Evolutionary conservation across 768 basidiomycete species (phyloP), one percentile per base, ranked within the genome.

Genomic region (Xerocomus brunneocitrinus): DNA sequence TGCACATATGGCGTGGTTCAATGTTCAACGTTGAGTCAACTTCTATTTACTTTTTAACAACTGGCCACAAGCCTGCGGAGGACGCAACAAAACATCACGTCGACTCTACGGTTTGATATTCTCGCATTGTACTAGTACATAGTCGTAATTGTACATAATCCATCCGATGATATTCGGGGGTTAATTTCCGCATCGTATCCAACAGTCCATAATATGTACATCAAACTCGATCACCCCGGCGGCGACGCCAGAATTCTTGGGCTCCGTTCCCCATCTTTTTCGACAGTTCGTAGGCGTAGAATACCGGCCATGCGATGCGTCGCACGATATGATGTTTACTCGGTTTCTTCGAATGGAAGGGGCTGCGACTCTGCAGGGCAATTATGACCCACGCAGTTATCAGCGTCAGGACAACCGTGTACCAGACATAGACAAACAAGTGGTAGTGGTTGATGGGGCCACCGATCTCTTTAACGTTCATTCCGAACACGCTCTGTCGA

Each of bases 321-420:
- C 22, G 48, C 36, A 59, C 4, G 16, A 60, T 5, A 13, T 48
- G 0, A 9, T 8, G 13, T 35, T n/a, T 9, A 19, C n/a, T 5
- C 8, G n/a, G 38, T 19, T 51, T 50, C 1, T 38, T 35, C 0
- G 50, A 27, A 43, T 69, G 67, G 41, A 69, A 60, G n/a, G 51
- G 22, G 24, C 65, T 69, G 14, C 61, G 36, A 8, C 45, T 35
- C 3, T 82, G 82, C 58, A 81, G 73, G 5, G 82, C 77, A 24
- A 83, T 69, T 36, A 85, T 74, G 35, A 80, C 60, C 82, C 82
- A 85, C 19, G 78, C 64, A 12, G 81, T 82, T 12, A 74, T 31
- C 13, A 73, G 16, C 0, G 82, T 84, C 44, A 85, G 65, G 0
- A 75, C 71, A 3, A 81, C 36, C 0, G 82, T 78, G 6, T 71